Base-by-base conservation (phyloP, 2,329 filamentous ascomycete species). In the Trichoderma koningiopsis region DNA sequence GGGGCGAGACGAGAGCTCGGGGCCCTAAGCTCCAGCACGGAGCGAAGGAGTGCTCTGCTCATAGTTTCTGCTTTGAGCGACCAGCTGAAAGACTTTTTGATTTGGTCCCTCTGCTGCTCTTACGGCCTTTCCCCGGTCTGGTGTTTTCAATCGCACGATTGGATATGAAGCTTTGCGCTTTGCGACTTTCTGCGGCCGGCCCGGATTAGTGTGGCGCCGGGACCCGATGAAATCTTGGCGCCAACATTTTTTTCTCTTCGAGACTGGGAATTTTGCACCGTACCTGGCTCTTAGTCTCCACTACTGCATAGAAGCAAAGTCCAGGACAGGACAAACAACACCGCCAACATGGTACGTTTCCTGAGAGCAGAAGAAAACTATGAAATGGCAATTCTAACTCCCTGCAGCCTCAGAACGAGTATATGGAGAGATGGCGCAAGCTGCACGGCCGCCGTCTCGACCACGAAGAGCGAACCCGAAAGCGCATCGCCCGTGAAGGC, bases 401-500 rank as follows among this genome's bases (percentile, higher is more conserved):
- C 67, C 63, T 69, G 76, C 83, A 91, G 91, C 91, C 91, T 86
- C 91, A 95, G 85, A 94, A 94, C 82, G 91, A 82, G 78, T 82
- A 92, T 79, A 92, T 92, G 83, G 93, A 96, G 81, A 87, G 92
- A 81, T 94, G 89, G 85, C 85, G 87, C 75, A 80, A 82, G 74
- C 78, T 81, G 70, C 81, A 83, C 73, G 85, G 89, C 70, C 87
- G 80, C 72, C 79, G 83, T 69, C 83, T 87, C 71, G 93, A 97
- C 79, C 88, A 95, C 81, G 94, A 97, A 77, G 96, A 99, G 84
- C 91, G 94, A 74, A 84, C 85, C 70, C 92, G 96, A 77, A 99
- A 99, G 87, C 89, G 90, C 75, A 84, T 88, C 72, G 96, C 96
- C 71, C 91, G 96, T 83, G 93, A 97, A 84, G 91, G 89, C 70